Evolutionary conservation across 176 grass and related monocot genomes (phyloP).

Genomic region (Aegilops longissima): DNA sequence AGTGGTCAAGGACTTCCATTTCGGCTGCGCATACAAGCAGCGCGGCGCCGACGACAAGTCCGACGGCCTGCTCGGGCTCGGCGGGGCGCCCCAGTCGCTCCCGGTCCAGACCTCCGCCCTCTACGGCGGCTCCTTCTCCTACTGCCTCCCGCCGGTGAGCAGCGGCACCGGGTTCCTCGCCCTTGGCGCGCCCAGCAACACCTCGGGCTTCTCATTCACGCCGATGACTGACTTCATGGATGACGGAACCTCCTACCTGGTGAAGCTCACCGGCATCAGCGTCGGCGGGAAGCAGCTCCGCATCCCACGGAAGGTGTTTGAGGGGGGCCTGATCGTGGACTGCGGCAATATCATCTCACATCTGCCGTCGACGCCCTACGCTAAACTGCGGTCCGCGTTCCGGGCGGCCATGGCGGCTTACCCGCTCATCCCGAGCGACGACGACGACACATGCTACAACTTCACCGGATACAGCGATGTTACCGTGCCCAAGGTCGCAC

Average conservation of each 20-base stretch:
- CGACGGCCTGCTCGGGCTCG: constrained; percentile 66
- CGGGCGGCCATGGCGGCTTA: constrained; percentile 38
- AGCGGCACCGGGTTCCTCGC: constrained; percentile 51
- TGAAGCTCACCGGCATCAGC: constrained; percentile 44
- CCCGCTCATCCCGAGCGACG: neutral
- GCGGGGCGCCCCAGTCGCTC: constrained; percentile 45
- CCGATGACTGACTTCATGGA: constrained; percentile 16
- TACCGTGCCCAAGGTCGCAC: constrained; percentile 36
- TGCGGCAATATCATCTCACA: constrained; percentile 39
- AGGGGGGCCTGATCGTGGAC: constrained; percentile 53
- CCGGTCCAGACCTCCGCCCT: neutral
- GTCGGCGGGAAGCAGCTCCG: constrained; percentile 45
- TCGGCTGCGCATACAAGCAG: constrained; percentile 59
- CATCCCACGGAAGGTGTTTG: constrained; percentile 35
- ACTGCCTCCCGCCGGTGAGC: constrained; percentile 60
- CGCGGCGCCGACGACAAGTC: constrained; percentile 26
- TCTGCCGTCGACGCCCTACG: constrained; percentile 50
- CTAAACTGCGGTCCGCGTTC: constrained; percentile 45
- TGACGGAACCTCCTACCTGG: constrained; percentile 41
- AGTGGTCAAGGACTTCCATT: constrained; percentile 26
- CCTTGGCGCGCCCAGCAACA: constrained; percentile 23
- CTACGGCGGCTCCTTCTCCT: constrained; percentile 37
- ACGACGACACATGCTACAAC: constrained; percentile 57
- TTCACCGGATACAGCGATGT: constrained; percentile 34
- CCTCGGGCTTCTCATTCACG: constrained; percentile 34